A percentile compares a stretch with the other conserved stretches of the same genome.
phyloP scores from a whole-genome alignment of 345 rosid species.

The Arabis alpina region DNA sequence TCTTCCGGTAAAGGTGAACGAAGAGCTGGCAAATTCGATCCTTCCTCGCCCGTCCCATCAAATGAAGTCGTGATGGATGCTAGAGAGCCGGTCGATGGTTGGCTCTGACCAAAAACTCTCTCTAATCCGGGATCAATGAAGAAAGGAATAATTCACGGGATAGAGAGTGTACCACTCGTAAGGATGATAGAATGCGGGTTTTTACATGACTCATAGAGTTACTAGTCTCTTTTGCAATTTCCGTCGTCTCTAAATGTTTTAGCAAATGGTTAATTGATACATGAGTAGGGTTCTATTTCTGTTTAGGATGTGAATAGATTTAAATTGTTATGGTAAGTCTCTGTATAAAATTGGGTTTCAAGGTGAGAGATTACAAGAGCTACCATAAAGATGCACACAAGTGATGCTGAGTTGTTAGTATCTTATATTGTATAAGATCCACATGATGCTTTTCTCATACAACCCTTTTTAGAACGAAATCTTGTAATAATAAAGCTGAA shows the following conservation, averaged over 20 bases:
- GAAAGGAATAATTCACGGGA: conserved; percentile 32
- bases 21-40: conserved; percentile 69
- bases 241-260: conserved; percentile 30
- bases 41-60: conserved; percentile 60
- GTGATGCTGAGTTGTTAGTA: conserved; percentile 20
- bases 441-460: conserved; percentile 15
- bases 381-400: not conserved
- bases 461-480: conserved; percentile 16
- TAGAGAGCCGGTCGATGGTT: conserved; percentile 21
- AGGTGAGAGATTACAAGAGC: conserved; percentile 29
- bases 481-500: conserved; percentile 24
- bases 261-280: conserved; percentile 41
- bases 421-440: conserved; percentile 6
- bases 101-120: conserved; percentile 39
- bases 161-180: conserved; percentile 33
- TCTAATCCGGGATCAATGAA: conserved; percentile 26
- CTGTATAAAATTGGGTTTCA: conserved; percentile 39
- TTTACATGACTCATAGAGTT: conserved; percentile 36
- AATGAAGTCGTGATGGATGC: conserved; percentile 52
- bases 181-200: conserved; percentile 35
- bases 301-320: conserved; percentile 54
- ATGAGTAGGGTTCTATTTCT: conserved; percentile 27
- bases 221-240: conserved; percentile 25
- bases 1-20: conserved; percentile 77
- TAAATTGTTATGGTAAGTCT: conserved; percentile 38